A percentile compares a stretch with the other conserved stretches of the same genome.
phyloP scores from a whole-genome alignment of 2,329 filamentous ascomycete genomes.

The Penicillium crustosum region DNA sequence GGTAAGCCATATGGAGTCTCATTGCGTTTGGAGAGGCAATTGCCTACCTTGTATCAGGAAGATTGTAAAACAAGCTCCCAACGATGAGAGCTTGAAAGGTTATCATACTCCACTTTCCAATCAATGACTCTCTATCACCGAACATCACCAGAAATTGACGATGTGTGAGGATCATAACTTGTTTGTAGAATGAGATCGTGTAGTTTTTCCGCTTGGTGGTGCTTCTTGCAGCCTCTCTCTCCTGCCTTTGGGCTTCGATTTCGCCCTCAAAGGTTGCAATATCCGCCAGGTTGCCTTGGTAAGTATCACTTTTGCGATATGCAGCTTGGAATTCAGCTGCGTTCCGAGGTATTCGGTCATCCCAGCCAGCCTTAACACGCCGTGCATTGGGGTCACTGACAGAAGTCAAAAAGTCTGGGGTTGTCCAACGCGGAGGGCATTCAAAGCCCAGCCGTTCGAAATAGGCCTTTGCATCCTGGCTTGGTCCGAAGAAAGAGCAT shows the following conservation, averaged over 20 bases:
- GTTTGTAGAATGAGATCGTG: constrained; percentile 52
- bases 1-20: neutral
- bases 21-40: too few relatives aligned
- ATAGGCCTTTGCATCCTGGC: constrained; percentile 64
- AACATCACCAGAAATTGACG: constrained; percentile 54
- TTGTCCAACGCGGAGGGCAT: constrained; percentile 69
- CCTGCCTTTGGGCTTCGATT: constrained; percentile 43
- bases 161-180: constrained; percentile 57
- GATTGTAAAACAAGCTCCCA: constrained; percentile 55
- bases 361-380: constrained; percentile 56
- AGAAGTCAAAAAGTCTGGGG: constrained; percentile 74
- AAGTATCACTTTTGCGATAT: constrained; percentile 51
- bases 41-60: constrained; percentile 48
- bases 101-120: constrained; percentile 53
- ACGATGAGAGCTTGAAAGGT: constrained; percentile 48
- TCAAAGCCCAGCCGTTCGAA: constrained; percentile 71
- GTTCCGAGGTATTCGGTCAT: constrained; percentile 57
- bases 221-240: constrained; percentile 42
- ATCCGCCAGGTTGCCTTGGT: constrained; percentile 47
- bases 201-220: constrained; percentile 52
- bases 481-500: constrained; percentile 69
- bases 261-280: constrained; percentile 56
- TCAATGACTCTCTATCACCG: constrained; percentile 53
- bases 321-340: constrained; percentile 56
- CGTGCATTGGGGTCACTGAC: constrained; percentile 65